Evolutionary conservation across 2,329 filamentous ascomycete genomes (phyloP).

Genomic region (Coleophoma eucalyptorum): DNA sequence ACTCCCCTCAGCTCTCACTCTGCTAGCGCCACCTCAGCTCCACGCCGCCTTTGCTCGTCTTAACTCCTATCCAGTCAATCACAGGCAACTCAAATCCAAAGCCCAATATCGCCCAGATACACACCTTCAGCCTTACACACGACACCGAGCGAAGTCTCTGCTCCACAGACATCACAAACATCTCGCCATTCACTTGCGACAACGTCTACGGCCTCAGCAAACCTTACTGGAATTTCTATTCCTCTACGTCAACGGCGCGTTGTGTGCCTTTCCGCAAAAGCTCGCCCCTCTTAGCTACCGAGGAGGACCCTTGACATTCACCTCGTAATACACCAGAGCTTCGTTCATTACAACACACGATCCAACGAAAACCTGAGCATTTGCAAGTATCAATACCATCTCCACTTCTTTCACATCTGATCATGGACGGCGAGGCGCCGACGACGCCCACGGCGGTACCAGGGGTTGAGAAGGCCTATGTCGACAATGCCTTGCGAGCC

Average conservation of each 20-base stretch:
- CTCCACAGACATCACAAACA: not conserved
- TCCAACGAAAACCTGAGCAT: no score
- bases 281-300: not conserved
- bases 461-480: slow-evolving; percentile 37
- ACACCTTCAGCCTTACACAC: not conserved
- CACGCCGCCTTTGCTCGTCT: not conserved
- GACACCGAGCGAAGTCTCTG: not conserved
- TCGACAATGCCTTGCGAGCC: slow-evolving; percentile 89
- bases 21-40: no score
- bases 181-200: no score
- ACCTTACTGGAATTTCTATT: not conserved
- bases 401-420: not conserved
- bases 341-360: no score
- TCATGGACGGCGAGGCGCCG: slow-evolving; percentile 24
- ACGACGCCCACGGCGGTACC: slow-evolving; percentile 11
- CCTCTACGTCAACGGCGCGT: not conserved
- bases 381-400: no score
- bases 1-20: no score
- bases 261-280: not conserved
- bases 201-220: no score
- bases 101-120: not conserved
- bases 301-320: no score
- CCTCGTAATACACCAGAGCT: no score
- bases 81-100: not conserved
- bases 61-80: not conserved